Conservation (phyloP, 345 rosid genomes). For the Camelina sativa region DNA sequence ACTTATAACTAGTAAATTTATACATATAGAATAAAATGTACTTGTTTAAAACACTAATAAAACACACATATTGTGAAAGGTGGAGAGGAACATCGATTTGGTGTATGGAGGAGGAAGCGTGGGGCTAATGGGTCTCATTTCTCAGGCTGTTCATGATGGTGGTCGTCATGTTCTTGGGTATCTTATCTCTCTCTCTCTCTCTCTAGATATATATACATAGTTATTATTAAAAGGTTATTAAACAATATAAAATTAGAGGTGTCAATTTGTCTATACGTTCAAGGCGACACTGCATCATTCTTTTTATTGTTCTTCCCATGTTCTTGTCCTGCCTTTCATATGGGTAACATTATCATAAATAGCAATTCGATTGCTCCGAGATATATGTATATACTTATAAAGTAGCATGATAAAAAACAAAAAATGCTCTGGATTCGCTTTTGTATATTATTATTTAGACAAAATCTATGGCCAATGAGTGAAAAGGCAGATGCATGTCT, state of each 20-base stretch:
- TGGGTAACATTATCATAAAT: conserved; percentile 40
- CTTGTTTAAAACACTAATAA: not conserved
- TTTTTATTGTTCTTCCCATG: conserved; percentile 31
- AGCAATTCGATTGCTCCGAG: conserved; percentile 24
- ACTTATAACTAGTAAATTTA: not conserved
- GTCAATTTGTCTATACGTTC: conserved; percentile 3
- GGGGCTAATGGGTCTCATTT: conserved; percentile 48
- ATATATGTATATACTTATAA: not conserved
- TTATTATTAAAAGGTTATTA: not conserved
- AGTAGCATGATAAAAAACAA: not conserved
- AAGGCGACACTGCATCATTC: conserved; percentile 37
- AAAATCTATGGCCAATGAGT: not conserved
- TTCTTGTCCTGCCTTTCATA: conserved; percentile 40
- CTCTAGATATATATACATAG: not conserved
- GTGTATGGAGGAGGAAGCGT: conserved; percentile 51
- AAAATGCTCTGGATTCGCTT: conserved; percentile 30
- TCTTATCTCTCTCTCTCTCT: not conserved
- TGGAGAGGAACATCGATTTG: conserved; percentile 45
- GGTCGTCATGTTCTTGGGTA: conserved; percentile 51
- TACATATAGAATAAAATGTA: not conserved
- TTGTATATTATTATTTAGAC: conserved; percentile 19
- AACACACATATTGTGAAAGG: conserved; percentile 35
- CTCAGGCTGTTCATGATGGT: conserved; percentile 48
- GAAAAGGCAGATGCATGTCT: conserved; percentile 17
- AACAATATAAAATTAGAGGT: not conserved